Conservation (phyloP, 176 grass and related monocot species). For the Zoysia japonica region DNA sequence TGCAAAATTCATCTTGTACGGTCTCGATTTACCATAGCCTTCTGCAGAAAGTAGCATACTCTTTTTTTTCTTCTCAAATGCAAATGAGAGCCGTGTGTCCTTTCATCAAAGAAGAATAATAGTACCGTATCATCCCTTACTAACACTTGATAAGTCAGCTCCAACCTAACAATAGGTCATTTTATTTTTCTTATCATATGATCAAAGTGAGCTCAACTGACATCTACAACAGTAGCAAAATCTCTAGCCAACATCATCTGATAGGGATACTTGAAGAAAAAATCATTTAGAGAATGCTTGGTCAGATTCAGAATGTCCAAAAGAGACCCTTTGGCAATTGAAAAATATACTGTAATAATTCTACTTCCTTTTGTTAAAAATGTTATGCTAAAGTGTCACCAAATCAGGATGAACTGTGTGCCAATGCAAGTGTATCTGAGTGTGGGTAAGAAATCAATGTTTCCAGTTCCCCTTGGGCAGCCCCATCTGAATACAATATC, state of each 20-base stretch:
- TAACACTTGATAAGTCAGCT: not conserved
- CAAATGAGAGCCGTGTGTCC: not conserved
- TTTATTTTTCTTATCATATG: not conserved
- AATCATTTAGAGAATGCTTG: not conserved
- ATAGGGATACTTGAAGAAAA: not conserved
- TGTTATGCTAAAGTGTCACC: too few species aligned
- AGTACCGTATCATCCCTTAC: not conserved
- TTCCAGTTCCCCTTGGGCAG: not conserved
- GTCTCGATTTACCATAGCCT: not conserved
- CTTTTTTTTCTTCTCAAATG: too few species aligned
- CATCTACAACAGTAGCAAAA: not conserved
- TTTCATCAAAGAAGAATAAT: not conserved
- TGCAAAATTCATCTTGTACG: not conserved
- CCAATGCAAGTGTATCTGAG: not conserved
- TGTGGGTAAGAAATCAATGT: not conserved
- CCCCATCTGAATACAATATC: not conserved
- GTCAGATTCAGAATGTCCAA: not conserved
- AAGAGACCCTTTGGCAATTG: not conserved
- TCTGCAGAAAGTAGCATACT: too few species aligned
- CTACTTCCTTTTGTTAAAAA: too few species aligned
- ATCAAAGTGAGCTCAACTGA: not conserved
- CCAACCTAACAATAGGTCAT: not conserved
- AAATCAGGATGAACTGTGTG: not conserved
- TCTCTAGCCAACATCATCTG: not conserved
- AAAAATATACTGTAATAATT: too few species aligned